phyloP scores from a whole-genome alignment of 225 moss, liverwort and hornwort genomes.

The Lunularia cruciata region DNA sequence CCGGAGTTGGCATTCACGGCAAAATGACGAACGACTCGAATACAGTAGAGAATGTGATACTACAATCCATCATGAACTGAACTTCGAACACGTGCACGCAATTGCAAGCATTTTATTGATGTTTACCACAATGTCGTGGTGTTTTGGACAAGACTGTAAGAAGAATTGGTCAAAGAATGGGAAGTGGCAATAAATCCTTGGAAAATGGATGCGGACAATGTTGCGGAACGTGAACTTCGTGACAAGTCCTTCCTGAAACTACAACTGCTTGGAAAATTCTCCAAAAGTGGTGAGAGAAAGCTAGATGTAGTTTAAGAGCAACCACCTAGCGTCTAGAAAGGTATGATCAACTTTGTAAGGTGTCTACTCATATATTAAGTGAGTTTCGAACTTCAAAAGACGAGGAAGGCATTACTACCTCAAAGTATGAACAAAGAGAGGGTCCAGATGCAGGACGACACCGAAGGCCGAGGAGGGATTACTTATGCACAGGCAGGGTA shows the following conservation, averaged over 20 bases:
- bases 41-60: background rate
- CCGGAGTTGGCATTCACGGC: background rate
- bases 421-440: slow-evolving; percentile 3
- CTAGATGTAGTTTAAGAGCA: background rate
- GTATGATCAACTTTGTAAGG: background rate
- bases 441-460: background rate
- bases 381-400: background rate
- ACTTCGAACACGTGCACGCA: background rate
- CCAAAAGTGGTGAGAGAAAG: background rate
- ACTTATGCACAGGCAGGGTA: slow-evolving; percentile 11
- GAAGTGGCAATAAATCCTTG: background rate
- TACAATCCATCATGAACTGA: background rate
- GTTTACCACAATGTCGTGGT: slow-evolving; percentile 24
- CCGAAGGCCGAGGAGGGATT: background rate
- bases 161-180: slow-evolving; percentile 9
- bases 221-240: background rate
- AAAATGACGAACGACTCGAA: background rate
- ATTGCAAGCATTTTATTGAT: slow-evolving; percentile 7
- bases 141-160: slow-evolving; percentile 9
- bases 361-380: background rate
- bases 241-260: background rate
- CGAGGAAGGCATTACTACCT: background rate
- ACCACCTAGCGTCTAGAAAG: background rate
- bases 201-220: background rate
- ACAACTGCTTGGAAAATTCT: background rate